phyloP scores from a whole-genome alignment of 257 asterid genomes.

The Anisodus acutangulus region DNA sequence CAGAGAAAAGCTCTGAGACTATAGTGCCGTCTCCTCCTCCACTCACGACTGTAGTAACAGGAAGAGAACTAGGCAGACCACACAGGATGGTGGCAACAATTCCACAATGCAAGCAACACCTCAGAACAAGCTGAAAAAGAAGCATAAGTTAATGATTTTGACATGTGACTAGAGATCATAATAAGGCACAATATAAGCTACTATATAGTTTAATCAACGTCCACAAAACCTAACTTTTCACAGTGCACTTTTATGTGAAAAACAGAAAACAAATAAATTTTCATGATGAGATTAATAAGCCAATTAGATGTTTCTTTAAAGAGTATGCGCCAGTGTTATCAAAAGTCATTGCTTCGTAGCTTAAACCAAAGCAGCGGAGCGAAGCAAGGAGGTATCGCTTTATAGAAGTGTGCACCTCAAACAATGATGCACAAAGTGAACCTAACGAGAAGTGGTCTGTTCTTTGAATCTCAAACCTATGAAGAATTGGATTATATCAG shows the following conservation, averaged over 20 bases:
- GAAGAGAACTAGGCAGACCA: conserved; percentile 89
- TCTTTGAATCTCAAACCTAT: neutral
- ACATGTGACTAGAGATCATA: conserved; percentile 20
- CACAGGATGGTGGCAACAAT: conserved; percentile 70
- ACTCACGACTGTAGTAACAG: conserved; percentile 80
- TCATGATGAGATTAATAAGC: neutral
- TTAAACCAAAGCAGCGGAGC: neutral
- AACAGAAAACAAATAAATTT: conserved; percentile 15
- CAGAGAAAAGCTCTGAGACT: conserved; percentile 81
- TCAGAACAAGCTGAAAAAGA: conserved; percentile 45
- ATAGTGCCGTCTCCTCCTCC: conserved; percentile 98
- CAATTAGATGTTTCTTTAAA: conserved; percentile 14
- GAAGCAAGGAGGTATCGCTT: conserved; percentile 16
- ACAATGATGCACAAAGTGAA: conserved; percentile 2
- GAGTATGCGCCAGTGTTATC: neutral
- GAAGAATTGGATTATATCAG: conserved; percentile 4
- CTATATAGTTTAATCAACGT: neutral
- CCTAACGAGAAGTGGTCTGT: neutral
- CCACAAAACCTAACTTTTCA: neutral
- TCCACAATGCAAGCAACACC: conserved; percentile 72
- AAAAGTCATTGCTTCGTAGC: neutral
- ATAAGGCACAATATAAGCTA: conserved; percentile 1
- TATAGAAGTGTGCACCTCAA: neutral
- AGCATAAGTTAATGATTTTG: conserved; percentile 28
- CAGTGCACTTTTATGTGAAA: neutral